phyloP scores from a whole-genome alignment of 148 eudicot species.

The Silene uniflora region DNA sequence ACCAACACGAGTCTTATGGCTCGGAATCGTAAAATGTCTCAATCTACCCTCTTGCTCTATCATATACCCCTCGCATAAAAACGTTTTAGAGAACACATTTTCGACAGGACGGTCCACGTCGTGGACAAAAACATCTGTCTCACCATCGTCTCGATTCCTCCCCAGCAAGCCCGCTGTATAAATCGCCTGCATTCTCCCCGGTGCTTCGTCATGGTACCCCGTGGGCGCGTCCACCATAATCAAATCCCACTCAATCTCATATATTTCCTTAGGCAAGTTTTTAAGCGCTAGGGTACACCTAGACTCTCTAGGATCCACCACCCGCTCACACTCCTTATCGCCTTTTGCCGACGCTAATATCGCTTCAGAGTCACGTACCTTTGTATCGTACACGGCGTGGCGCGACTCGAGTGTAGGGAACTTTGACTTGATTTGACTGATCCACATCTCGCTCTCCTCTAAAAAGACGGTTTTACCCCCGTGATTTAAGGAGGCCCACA shows the following conservation, averaged over 20 bases:
- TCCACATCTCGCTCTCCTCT: slow-evolving; percentile 69
- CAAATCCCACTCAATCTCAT: slow-evolving; percentile 74
- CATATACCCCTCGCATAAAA: slow-evolving; percentile 66
- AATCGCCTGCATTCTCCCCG: slow-evolving; percentile 74
- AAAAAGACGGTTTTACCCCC: slow-evolving; percentile 70
- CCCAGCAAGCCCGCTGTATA: slow-evolving; percentile 74
- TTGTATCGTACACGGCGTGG: slow-evolving; percentile 64
- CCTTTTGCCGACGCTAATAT: slow-evolving; percentile 33
- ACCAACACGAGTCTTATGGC: slow-evolving; percentile 44
- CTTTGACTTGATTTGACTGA: slow-evolving; percentile 44
- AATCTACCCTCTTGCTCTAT: slow-evolving; percentile 51
- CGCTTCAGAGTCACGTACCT: slow-evolving; percentile 45
- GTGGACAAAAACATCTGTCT: slow-evolving; percentile 77
- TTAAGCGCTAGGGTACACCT: slow-evolving; percentile 48
- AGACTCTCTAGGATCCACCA: slow-evolving; percentile 36
- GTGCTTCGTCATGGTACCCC: slow-evolving; percentile 60
- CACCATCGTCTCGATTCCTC: slow-evolving; percentile 53
- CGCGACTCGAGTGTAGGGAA: slow-evolving; percentile 57
- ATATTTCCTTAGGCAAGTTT: slow-evolving; percentile 47
- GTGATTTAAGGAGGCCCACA: slow-evolving; percentile 78
- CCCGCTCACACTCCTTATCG: slow-evolving; percentile 17
- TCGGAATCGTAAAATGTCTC: slow-evolving; percentile 71
- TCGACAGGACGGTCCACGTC: slow-evolving; percentile 68
- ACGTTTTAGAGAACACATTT: slow-evolving; percentile 52
- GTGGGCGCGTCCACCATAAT: slow-evolving; percentile 93